These are phyloP conservation scores for Yamadazyma dushanensis DNA, from an alignment of 1,139 yeast genomes.

Conservation along the genomic window DNA sequence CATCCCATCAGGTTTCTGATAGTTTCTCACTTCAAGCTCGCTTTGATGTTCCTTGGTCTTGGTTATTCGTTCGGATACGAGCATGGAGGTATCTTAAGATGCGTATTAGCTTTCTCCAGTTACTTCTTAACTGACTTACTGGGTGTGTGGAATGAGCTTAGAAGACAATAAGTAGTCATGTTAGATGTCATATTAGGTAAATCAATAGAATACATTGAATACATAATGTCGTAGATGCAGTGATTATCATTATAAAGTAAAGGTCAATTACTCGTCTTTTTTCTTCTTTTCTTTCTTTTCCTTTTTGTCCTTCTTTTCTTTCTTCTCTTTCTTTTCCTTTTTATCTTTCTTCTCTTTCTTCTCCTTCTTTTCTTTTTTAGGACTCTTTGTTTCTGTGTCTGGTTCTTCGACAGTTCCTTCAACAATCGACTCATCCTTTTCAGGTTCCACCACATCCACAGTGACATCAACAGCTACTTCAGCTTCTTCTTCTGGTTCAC, in stretches of 20 bases:
- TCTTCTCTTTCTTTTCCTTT: slow-evolving; percentile 13
- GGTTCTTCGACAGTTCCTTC: too few species aligned
- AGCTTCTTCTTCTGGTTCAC: slow-evolving; percentile 13
- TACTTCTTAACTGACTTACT: too few species aligned
- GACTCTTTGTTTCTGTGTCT: slow-evolving; percentile 19
- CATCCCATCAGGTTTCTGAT: too few species aligned
- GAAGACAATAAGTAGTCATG: too few species aligned
- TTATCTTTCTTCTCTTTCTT: slow-evolving; percentile 19
- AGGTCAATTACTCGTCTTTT: slow-evolving; percentile 7
- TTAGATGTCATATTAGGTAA: too few species aligned
- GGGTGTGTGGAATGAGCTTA: too few species aligned
- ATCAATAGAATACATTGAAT: background rate
- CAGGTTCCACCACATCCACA: slow-evolving; percentile 8
- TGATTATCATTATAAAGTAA: background rate
- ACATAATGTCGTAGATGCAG: slow-evolving; percentile 1
- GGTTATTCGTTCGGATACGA: too few species aligned
- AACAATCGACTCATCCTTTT: background rate
- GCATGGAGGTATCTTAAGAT: too few species aligned
- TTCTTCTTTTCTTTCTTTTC: slow-evolving; percentile 17
- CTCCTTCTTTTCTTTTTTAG: slow-evolving; percentile 20
- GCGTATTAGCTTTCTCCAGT: too few species aligned
- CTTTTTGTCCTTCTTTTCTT: slow-evolving; percentile 12
- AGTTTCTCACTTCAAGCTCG: too few species aligned
- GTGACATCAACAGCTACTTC: slow-evolving; percentile 14
- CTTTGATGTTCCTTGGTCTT: too few species aligned